Conservation (phyloP, 2,329 filamentous ascomycete species). For the Sphaerulina musiva region DNA sequence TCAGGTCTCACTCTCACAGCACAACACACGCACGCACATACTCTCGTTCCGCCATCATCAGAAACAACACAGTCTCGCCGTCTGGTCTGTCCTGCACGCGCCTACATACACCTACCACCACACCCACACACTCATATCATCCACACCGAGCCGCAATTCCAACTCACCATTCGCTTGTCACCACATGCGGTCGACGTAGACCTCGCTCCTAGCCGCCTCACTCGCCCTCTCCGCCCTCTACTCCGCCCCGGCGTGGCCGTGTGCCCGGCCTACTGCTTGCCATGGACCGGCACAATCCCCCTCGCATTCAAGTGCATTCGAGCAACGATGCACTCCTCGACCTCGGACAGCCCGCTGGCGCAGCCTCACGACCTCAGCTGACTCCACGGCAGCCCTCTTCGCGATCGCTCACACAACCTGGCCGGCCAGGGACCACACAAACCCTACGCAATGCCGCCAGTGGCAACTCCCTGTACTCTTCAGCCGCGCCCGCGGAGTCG, state of each 20-base stretch:
- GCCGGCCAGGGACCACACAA: conserved; percentile 35
- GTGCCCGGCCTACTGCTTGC: neutral
- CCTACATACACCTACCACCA: neutral
- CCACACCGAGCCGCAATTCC: neutral
- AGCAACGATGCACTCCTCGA: conserved; percentile 49
- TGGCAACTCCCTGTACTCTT: conserved; percentile 23
- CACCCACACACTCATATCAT: neutral
- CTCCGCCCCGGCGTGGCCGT: neutral
- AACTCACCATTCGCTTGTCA: neutral
- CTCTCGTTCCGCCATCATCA: neutral
- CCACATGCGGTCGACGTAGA: conserved; percentile 1
- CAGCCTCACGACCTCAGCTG: conserved; percentile 31
- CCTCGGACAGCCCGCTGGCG: conserved; percentile 26
- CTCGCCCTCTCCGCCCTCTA: neutral
- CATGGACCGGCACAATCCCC: conserved; percentile 34
- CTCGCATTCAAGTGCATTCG: conserved; percentile 60
- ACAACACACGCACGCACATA: neutral
- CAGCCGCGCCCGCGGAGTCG: conserved; percentile 36
- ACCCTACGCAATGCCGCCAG: conserved; percentile 25
- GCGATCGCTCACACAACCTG: conserved; percentile 39
- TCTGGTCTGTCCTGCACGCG: neutral
- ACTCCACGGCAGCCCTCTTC: conserved; percentile 38
- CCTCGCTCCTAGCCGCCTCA: neutral
- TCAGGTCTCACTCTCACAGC: too few species aligned
- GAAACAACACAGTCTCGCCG: neutral